phyloP scores from a whole-genome alignment of 257 asterid species.

The Salvia miltiorrhiza region DNA sequence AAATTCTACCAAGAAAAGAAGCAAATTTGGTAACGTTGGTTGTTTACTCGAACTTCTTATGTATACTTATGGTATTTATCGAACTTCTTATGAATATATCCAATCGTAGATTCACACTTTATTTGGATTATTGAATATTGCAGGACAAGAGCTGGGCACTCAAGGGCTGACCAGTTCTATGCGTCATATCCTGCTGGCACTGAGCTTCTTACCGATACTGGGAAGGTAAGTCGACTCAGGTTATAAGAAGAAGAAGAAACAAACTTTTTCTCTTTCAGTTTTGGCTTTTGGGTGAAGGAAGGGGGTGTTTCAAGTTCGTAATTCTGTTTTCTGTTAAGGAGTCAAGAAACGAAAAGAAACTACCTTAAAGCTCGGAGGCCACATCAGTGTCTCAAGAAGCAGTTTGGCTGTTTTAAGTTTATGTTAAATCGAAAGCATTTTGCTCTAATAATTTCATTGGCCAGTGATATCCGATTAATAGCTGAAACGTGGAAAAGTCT shows the following conservation, averaged over 20 bases:
- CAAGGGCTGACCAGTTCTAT: conserved; percentile 90
- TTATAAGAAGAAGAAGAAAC: background rate
- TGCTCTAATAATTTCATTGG: background rate
- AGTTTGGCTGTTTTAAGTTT: background rate
- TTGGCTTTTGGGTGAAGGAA: background rate
- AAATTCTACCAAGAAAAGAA: background rate
- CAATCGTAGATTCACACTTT: background rate
- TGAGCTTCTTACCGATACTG: conserved; percentile 77
- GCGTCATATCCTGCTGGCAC: conserved; percentile 97
- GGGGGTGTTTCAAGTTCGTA: background rate
- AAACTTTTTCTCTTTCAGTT: background rate
- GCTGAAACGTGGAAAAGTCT: background rate
- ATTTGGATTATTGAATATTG: conserved; percentile 17
- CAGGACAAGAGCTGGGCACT: conserved; percentile 92
- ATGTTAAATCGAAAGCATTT: background rate
- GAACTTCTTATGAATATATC: background rate
- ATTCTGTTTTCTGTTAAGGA: background rate
- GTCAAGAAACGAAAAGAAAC: background rate
- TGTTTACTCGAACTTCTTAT: background rate
- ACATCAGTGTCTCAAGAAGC: background rate
- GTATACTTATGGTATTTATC: background rate
- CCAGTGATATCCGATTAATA: background rate
- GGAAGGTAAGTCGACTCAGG: conserved; percentile 47
- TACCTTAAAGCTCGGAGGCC: background rate
- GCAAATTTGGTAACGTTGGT: background rate